Evolutionary conservation across 257 asterid species (phyloP), one percentile per base, ranked within the genome.

Genomic region (Capsicum baccatum): DNA sequence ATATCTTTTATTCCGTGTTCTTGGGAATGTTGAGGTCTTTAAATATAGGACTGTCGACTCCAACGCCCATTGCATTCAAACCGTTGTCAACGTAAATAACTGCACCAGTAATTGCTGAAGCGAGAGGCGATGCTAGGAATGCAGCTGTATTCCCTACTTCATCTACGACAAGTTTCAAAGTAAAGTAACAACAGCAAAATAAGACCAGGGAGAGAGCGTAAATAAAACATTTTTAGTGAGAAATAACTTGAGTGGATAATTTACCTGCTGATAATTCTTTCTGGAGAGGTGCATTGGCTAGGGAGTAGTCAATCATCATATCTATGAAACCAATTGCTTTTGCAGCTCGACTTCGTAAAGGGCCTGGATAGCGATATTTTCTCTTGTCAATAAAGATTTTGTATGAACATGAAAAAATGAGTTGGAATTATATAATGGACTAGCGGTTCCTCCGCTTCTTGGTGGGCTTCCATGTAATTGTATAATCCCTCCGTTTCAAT

Each of bases 241-340:
- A 26, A 52, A 26, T 14, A 76, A 54, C 48, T 52, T 76, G 15
- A 26, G 0, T 21, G 60, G 81, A 26, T 21, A 82, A 68, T 60
- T 80, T 85, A 92, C 97, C 97, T 83, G 97, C 95, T 39, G 97
- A 90, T 81, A 95, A 79, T 89, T 93, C 98, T 86, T 91, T 93
- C 93, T 94, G 97, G 52, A 94, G 92, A 85, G 98, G 98, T 17
- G 97, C 92, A 37, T 95, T 93, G 42, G 86, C 92, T 19, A 90
- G 33, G 62, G 98, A 93, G 91, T 93, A 95, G 83, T 94, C 96
- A n/a, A 95, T 93, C 98, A 95, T 92, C 97, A 92, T 95, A 70
- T 95, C 97, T 33, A 95, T 92, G 85, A 95, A 95, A 79, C 98
- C 97, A 58, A 95, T 95, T 60, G 98, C 97, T 90, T 95, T 95